A percentile compares a stretch with the other conserved stretches of the same genome.
Conservation (phyloP, 179 eudicot species). For the Camellia oleifera region DNA sequence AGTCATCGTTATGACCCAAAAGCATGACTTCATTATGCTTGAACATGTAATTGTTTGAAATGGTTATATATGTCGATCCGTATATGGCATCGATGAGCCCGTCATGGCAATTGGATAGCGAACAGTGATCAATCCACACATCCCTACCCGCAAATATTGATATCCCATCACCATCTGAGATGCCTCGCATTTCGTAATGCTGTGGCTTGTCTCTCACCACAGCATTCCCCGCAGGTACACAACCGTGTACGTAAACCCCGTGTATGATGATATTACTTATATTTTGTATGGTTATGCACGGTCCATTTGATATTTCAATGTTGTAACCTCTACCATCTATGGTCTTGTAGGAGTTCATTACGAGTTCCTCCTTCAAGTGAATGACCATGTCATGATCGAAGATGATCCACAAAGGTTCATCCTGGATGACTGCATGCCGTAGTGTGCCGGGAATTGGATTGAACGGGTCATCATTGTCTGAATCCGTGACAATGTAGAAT, state of each 20-base stretch:
- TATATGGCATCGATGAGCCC: conserved; percentile 34
- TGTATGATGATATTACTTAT: conserved; percentile 36
- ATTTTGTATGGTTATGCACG: conserved; percentile 35
- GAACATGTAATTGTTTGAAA: conserved; percentile 41
- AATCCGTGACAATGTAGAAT: conserved; percentile 26
- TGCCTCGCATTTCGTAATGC: conserved; percentile 25
- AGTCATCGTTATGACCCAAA: conserved; percentile 35
- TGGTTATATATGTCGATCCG: conserved; percentile 35
- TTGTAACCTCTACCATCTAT: conserved; percentile 38
- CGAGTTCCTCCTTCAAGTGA: conserved; percentile 26
- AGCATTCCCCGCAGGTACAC: conserved; percentile 30
- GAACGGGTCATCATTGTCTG: conserved; percentile 25
- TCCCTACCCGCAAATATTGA: conserved; percentile 34
- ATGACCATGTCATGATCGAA: conserved; percentile 38
- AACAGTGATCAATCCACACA: conserved; percentile 42
- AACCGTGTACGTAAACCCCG: conserved; percentile 33
- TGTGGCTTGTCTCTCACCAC: conserved; percentile 25
- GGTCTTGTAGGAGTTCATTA: conserved; percentile 45
- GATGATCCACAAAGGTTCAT: conserved; percentile 39
- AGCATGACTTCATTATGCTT: conserved; percentile 42
- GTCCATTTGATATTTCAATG: conserved; percentile 34
- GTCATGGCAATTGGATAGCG: conserved; percentile 29
- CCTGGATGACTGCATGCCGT: conserved; percentile 36
- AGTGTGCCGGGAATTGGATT: conserved; percentile 37
- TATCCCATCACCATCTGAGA: conserved; percentile 42